phyloP scores from a whole-genome alignment of 106 monocot species.

The Platanthera guangdongensis region DNA sequence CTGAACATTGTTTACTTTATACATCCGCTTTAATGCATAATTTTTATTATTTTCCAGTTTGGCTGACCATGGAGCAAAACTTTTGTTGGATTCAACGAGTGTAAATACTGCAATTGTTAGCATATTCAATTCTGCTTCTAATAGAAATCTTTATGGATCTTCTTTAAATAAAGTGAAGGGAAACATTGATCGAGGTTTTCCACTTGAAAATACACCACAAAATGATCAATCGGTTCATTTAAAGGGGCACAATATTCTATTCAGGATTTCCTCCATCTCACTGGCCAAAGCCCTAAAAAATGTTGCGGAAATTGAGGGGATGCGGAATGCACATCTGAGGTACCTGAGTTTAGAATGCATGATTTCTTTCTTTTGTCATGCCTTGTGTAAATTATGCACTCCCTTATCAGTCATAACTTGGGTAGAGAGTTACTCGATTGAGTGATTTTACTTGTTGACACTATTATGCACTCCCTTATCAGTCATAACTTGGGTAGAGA shows the following conservation, averaged over 20 bases:
- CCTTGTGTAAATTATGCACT: neutral
- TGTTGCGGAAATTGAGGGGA: constrained; percentile 75
- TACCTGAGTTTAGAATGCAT: constrained; percentile 13
- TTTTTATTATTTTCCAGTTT: constrained; percentile 30
- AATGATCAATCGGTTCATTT: constrained; percentile 7
- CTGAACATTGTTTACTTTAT: neutral
- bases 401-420: neutral
- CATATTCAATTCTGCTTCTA: constrained; percentile 57
- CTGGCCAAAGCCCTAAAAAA: constrained; percentile 83
- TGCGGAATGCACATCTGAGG: constrained; percentile 88
- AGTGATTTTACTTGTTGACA: neutral
- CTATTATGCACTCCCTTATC: no score
- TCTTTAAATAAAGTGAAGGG: constrained; percentile 11
- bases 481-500: no score
- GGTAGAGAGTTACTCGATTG: neutral
- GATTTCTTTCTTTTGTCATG: neutral
- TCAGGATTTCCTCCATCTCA: constrained; percentile 56
- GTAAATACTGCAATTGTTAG: constrained; percentile 83
- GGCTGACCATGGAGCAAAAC: constrained; percentile 41
- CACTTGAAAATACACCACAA: constrained; percentile 2
- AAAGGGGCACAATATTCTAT: constrained; percentile 29
- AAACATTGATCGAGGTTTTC: constrained; percentile 3
- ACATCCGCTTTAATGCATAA: neutral
- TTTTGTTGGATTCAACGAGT: constrained; percentile 77
- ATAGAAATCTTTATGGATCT: constrained; percentile 22